phyloP scores from a whole-genome alignment of 1,284 basidiomycete species.

The Ceratobasidium papillatum region DNA sequence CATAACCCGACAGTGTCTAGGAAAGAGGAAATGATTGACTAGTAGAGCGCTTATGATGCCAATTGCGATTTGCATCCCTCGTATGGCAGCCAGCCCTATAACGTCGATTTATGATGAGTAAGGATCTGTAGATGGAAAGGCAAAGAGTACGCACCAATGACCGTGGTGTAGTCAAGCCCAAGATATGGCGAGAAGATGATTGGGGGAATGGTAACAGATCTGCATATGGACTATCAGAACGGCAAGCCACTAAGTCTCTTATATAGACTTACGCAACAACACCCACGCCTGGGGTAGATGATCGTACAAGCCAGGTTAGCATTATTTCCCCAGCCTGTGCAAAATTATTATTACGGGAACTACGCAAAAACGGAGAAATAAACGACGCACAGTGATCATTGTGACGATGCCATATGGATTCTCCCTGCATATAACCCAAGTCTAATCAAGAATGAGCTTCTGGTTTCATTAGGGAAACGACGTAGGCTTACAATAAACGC shows the following conservation, averaged over 20 bases:
- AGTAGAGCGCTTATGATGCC: conserved; percentile 60
- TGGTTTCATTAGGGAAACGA: background rate
- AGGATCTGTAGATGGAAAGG: no score
- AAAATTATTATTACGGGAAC: no score
- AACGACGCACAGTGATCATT: conserved; percentile 54
- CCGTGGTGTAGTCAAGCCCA: conserved; percentile 10
- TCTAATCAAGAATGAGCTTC: background rate
- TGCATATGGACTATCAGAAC: conserved; percentile 45
- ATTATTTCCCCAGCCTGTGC: conserved; percentile 56
- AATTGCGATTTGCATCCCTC: conserved; percentile 57
- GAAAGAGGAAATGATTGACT: conserved; percentile 60
- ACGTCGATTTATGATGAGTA: background rate
- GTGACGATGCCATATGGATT: conserved; percentile 61
- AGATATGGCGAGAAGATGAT: conserved; percentile 53
- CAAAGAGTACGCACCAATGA: conserved; percentile 10
- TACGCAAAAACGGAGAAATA: background rate
- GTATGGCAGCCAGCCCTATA: conserved; percentile 56
- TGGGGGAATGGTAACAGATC: conserved; percentile 60
- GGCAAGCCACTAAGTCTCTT: background rate
- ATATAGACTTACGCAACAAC: conserved; percentile 57
- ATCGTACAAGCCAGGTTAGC: conserved; percentile 58
- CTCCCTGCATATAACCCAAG: conserved; percentile 36
- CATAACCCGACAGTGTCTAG: conserved; percentile 61
- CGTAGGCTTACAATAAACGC: conserved; percentile 17
- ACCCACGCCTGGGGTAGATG: conserved; percentile 56